Evolutionary conservation across 1,139 yeast genomes (phyloP), one percentile per base, ranked within the genome.

Genomic region (Scheffersomyces quercinus): DNA sequence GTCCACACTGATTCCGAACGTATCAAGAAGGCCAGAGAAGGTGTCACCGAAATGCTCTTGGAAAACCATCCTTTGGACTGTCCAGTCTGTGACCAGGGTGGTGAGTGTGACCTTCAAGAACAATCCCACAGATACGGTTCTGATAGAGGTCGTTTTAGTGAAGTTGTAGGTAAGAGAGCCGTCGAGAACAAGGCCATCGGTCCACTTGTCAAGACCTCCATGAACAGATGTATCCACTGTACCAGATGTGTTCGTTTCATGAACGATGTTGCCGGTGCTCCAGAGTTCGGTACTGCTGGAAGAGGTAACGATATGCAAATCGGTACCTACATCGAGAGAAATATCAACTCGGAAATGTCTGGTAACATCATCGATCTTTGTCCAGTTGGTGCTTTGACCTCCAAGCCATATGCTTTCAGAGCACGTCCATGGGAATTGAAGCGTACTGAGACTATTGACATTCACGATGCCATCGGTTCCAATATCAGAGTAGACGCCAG

Each of bases 361-460:
- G 96, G 96, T 62, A 88, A 88, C 70, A 85, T 88, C 55, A 81
- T 88, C 55, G 96, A 88, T 64, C 77, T 88, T 58, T 88, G 96
- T 72, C 96, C 96, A 31, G 96, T 88, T 50, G 96, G 96, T 58
- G 96, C 96, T 3, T 81, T 88, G 59, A 88, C 96, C 38, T 83
- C 90, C 29, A 88, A 88, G 68, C 96, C 96, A 35, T 88, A 88
- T 60, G 91, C 96, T 20, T 88, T 88, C 76, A 84, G 82, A 64
- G 95, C 96, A 14, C 82, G 96, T 67, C 96, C 96, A 36, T 88
- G 96, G 96, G 96, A 88, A 69, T 79, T 88, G 64, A 88, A 88
- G 75, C 83, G 88, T 75, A 87, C 95, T 41, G 96, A 88, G 68
- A 79, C 93, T 42, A 81, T 88, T 58, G 96, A 88, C 67, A 95